Base-by-base conservation (phyloP, 345 rosid genomes). In the Eucalyptus regnans region DNA sequence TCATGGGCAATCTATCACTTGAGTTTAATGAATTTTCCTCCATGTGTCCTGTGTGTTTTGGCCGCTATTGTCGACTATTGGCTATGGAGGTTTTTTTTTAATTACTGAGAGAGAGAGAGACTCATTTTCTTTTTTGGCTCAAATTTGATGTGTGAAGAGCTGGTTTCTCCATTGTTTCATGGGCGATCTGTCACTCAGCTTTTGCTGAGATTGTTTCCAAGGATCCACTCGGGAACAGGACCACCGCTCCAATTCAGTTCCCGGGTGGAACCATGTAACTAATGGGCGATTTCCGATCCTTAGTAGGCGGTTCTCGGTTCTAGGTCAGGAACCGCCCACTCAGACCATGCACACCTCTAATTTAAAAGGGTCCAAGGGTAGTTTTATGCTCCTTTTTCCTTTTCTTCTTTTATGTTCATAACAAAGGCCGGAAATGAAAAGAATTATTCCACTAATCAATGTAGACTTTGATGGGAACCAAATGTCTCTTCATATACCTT, bases 271-370 rank as follows among this genome's bases (percentile, higher is more conserved):
- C 2, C 58, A 52, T 52, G 5, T 52, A 52, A 52, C 2, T 20
- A 51, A 16, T 16, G 3, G 8, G 54, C 8, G 1, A 50, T 50
- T 50, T 7, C 1, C 3, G 3, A 7, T 1, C 20, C 20, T 2
- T 16, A 52, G 4, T 0, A 52, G 2, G 23, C 23, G 0, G 0
- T 1, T 18, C 2, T 3, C 4, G 0, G 0, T 52, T 52, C 5
- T 52, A 52, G 4, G 1, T 18, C 0, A 0, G 0, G 0, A 52
- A 52, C 10, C 2, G 4, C 25, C 0, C 1, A 52, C 0, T 1
- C 0, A 0, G 5, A 20, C 5, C 0, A 20, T 52, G 25, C 4
- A 52, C 25, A 52, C 2, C 58, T 25, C 1, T 52, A 52, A 52
- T 20, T 10, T 52, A 52, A 20, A 52, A 52, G 2, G 25, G 58